These are phyloP conservation scores for Starmerella geochares DNA, from an alignment of 805 yeast genomes.

Conservation along the genomic window DNA sequence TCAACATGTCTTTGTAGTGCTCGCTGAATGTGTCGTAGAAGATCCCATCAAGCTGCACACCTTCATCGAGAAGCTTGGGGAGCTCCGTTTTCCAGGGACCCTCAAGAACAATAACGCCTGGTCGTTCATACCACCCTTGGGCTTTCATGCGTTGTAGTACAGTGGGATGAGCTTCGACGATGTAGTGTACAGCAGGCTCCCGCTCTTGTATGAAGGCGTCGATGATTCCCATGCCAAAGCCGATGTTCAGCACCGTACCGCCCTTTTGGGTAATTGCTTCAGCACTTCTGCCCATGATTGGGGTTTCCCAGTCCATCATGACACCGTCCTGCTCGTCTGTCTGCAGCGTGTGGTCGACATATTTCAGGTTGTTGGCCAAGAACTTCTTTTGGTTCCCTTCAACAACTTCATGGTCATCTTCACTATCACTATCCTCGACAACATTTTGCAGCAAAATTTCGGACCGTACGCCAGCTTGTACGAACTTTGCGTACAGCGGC, in stretches of 20 bases:
- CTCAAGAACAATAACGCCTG: constrained; percentile 60
- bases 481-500: constrained; percentile 39
- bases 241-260: constrained; percentile 58
- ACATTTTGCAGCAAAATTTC: constrained; percentile 70
- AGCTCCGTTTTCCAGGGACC: constrained; percentile 92
- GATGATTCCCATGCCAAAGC: constrained; percentile 95
- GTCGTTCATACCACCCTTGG: constrained; percentile 76
- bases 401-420: constrained; percentile 21
- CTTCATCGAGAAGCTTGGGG: constrained; percentile 51
- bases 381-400: constrained; percentile 47
- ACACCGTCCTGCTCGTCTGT: constrained; percentile 81
- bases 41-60: constrained; percentile 77
- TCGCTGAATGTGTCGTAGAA: constrained; percentile 92
- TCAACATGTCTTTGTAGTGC: constrained; percentile 80
- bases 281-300: constrained; percentile 72
- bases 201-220: constrained; percentile 61
- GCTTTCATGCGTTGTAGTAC: constrained; percentile 55
- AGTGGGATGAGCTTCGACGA: constrained; percentile 91
- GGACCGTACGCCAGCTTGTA: constrained; percentile 84
- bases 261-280: constrained; percentile 53
- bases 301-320: constrained; percentile 95
- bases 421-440: constrained; percentile 25
- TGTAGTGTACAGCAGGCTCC: constrained; percentile 63
- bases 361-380: constrained; percentile 55
- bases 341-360: constrained; percentile 48